Conservation (phyloP, 441 rosid species). For the Pelargonium australe region DNA sequence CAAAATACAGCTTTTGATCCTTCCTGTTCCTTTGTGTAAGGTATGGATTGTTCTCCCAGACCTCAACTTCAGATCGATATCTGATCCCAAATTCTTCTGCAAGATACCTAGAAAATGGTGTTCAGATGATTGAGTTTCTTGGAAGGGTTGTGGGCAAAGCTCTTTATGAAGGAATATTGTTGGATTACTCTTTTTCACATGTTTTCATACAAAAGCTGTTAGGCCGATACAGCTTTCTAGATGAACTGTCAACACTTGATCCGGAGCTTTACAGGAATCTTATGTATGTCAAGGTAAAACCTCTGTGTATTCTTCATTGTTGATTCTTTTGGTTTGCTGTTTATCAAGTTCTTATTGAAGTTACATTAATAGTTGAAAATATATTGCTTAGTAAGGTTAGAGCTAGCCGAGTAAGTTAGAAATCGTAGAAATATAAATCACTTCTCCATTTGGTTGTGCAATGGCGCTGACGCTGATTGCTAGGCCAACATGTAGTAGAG, state of each 20-base stretch:
- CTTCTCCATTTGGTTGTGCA: background rate
- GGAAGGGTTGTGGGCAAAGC: conserved; percentile 99
- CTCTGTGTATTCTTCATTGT: conserved; percentile 9
- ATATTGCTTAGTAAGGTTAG: conserved; percentile 2
- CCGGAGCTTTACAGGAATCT: conserved; percentile 89
- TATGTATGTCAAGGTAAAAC: conserved; percentile 90
- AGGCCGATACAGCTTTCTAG: conserved; percentile 96
- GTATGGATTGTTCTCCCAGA: conserved; percentile 88
- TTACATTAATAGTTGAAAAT: background rate
- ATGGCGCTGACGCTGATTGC: conserved; percentile 16
- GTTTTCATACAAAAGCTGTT: conserved; percentile 90
- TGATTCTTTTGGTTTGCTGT: conserved; percentile 12
- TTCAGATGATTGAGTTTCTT: conserved; percentile 94
- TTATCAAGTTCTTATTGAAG: conserved; percentile 9
- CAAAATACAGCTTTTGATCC: conserved; percentile 12
- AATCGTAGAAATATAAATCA: background rate
- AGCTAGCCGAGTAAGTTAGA: background rate
- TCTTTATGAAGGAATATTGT: conserved; percentile 90
- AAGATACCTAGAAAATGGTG: conserved; percentile 75
- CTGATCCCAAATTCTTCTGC: conserved; percentile 86
- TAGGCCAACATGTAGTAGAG: conserved; percentile 4
- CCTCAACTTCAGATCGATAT: conserved; percentile 75
- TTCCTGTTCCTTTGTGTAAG: conserved; percentile 33
- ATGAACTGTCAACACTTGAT: conserved; percentile 95
- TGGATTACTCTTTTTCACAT: conserved; percentile 90